Evolutionary conservation across 2,329 filamentous ascomycete species (phyloP).

Genomic region (Chaetomiaceae sp.): DNA sequence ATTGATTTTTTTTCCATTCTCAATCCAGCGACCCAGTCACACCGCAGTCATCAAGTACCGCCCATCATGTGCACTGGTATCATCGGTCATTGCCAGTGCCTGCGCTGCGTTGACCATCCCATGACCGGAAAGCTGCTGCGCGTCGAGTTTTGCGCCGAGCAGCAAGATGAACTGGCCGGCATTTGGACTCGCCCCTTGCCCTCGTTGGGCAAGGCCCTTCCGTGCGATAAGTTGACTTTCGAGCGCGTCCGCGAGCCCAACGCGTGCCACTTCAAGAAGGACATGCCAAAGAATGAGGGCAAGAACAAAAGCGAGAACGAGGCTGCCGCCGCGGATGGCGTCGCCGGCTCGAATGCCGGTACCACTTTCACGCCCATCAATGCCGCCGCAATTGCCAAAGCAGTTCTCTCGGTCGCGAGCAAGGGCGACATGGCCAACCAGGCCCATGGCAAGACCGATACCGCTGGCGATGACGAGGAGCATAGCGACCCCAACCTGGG

Average conservation of each 20-base stretch:
- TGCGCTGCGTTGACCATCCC: neutral
- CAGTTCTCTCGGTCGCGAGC: neutral
- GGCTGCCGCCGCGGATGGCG: neutral
- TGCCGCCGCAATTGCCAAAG: neutral
- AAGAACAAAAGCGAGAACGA: neutral
- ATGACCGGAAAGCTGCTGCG: neutral
- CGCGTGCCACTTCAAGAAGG: neutral
- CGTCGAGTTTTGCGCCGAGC: neutral
- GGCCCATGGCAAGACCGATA: neutral
- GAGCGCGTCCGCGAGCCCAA: neutral
- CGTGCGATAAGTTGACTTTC: neutral
- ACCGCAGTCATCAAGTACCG: no score
- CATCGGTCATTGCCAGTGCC: conserved; percentile 3
- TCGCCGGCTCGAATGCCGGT: neutral
- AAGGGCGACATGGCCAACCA: neutral
- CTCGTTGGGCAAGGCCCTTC: neutral
- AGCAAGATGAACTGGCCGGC: neutral
- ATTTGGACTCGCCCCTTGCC: neutral
- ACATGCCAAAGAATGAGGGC: no score
- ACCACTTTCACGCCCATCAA: conserved; percentile 2
- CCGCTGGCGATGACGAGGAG: neutral
- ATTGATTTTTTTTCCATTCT: no score
- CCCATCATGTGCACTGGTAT: conserved; percentile 5
- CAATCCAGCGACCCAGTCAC: no score
- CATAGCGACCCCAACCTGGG: no score